phyloP scores from a whole-genome alignment of 345 rosid species.

The Salix purpurea region DNA sequence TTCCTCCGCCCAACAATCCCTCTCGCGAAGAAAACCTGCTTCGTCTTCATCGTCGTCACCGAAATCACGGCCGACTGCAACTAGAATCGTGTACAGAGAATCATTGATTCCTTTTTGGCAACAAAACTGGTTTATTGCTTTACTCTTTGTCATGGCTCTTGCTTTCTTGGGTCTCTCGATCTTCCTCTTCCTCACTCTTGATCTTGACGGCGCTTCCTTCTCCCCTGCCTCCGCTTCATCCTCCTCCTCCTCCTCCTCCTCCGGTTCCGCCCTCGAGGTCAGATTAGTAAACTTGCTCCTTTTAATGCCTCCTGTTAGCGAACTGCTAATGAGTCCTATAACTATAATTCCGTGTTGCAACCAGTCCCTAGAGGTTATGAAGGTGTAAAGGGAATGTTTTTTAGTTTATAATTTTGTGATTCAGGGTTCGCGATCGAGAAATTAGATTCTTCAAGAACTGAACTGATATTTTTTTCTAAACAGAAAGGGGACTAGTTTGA shows the following conservation, averaged over 20 bases:
- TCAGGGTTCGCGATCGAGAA: background rate
- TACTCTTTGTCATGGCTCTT: conserved; percentile 65
- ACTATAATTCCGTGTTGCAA: background rate
- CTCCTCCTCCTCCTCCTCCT: conserved; percentile 4
- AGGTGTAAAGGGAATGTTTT: no score
- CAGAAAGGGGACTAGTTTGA: background rate
- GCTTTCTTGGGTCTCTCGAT: conserved; percentile 63
- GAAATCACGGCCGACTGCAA: conserved; percentile 8
- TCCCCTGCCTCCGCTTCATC: conserved; percentile 47
- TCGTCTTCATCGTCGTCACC: conserved; percentile 30
- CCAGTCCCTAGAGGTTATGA: background rate
- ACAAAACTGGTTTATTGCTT: conserved; percentile 72
- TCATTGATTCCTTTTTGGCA: conserved; percentile 60
- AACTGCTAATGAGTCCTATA: background rate
- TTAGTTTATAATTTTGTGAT: no score
- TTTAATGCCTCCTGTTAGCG: background rate
- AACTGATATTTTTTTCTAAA: no score
- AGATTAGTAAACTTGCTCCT: background rate
- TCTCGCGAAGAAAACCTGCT: conserved; percentile 48
- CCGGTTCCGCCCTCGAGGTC: conserved; percentile 71
- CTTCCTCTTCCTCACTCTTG: conserved; percentile 64
- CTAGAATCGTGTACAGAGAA: conserved; percentile 27
- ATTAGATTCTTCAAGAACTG: background rate
- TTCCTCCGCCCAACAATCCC: conserved; percentile 56
- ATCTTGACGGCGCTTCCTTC: conserved; percentile 33